Percentiles rank a stretch among this genome's conserved stretches.
These are phyloP conservation scores for Aegilops longissima DNA, from an alignment of 176 grass and related monocot genomes.

Conservation along the genomic window DNA sequence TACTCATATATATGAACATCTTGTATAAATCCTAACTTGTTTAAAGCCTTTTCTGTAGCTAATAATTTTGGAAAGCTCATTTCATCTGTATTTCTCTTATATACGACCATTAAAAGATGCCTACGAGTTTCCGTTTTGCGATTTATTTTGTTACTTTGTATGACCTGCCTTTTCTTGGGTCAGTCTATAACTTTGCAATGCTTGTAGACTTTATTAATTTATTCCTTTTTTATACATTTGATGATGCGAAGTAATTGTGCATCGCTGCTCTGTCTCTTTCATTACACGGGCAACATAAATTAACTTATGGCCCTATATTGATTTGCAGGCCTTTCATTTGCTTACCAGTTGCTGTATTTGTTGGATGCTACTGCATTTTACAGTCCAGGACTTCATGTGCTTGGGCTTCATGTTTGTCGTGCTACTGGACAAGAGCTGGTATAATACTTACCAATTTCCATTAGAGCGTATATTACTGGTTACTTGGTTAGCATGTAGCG, in stretches of 20 bases:
- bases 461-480: constrained; percentile 19
- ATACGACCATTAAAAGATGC: not conserved
- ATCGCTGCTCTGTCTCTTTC: constrained; percentile 6
- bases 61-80: constrained; percentile 11
- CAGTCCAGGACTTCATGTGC: constrained; percentile 69
- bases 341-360: constrained; percentile 92
- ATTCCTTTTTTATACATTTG: not conserved
- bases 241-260: constrained; percentile 6
- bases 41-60: not conserved
- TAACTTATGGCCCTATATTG: constrained; percentile 26
- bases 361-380: constrained; percentile 95
- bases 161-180: not conserved
- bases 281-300: not conserved
- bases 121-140: not conserved
- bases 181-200: not conserved
- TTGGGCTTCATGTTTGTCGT: constrained; percentile 93
- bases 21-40: constrained; percentile 1
- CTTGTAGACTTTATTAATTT: constrained; percentile 7
- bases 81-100: constrained; percentile 1
- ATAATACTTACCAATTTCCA: constrained; percentile 24
- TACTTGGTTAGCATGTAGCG: not conserved
- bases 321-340: constrained; percentile 76
- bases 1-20: constrained; percentile 8
- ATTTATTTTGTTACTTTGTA: not conserved
- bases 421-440: constrained; percentile 98